Evolutionary conservation across 129 eudicot genomes (phyloP).

Genomic region (Kitagawia praeruptora): DNA sequence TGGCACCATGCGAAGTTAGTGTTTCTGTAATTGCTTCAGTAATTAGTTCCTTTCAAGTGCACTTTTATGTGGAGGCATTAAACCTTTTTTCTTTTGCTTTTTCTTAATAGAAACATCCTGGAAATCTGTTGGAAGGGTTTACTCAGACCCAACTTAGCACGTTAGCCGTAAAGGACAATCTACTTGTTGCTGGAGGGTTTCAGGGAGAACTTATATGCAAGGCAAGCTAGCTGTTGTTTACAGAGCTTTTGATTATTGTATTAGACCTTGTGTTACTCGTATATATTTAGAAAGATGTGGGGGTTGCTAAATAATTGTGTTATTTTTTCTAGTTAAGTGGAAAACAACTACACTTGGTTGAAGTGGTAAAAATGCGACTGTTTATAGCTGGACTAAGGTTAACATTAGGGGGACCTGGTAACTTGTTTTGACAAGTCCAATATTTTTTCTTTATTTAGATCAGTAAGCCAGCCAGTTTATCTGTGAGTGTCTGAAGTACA

Average conservation of each 20-base stretch:
- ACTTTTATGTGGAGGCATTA: not conserved
- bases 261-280: not conserved
- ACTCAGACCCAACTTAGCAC: constrained; percentile 86
- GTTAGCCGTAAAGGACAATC: constrained; percentile 64
- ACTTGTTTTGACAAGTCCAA: not conserved
- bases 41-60: constrained; percentile 1
- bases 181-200: constrained; percentile 86
- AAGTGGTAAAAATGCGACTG: not conserved
- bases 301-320: not conserved
- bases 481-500: not conserved
- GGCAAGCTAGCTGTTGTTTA: constrained; percentile 38
- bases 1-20: constrained; percentile 80
- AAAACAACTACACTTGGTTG: not conserved
- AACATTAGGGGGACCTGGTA: not conserved
- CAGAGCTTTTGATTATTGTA: not conserved
- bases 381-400: not conserved
- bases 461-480: not conserved
- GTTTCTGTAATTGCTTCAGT: not conserved
- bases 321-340: not conserved
- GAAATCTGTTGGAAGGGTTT: constrained; percentile 81
- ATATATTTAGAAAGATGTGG: not conserved
- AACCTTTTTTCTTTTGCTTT: not conserved
- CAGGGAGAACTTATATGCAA: constrained; percentile 95
- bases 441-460: not conserved
- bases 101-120: constrained; percentile 65